Evolutionary conservation across 2,329 filamentous ascomycete species (phyloP), one percentile per base, ranked within the genome.

Genomic region (Lasiodiplodia gonubiensis): DNA sequence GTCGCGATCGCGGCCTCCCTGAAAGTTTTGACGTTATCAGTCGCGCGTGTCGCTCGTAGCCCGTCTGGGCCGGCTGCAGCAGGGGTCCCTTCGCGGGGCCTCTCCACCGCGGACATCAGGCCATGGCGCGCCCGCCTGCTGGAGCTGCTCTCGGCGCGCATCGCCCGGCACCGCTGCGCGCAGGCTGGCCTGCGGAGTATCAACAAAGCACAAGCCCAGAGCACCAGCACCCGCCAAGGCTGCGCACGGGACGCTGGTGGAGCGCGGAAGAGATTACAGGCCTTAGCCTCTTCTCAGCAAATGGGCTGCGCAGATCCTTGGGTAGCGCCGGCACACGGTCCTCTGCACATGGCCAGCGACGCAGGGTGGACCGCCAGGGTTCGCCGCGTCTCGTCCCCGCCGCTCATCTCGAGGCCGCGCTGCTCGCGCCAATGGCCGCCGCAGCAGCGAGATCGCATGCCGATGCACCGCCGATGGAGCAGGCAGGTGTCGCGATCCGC

Each of bases 1-100:
- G 57, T 49, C 57, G 52, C 57, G 57, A 61, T 49, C 57, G 39
- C 39, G 46, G 57, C 60, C 49, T 53, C 61, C 61, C 61, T 64
- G 48, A 63, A 63, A 48, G 42, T 51, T 63, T 55, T 48, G 59
- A 63, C 61, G 61, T 64, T 64, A 64, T 64, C 61, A 54, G 49
- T 54, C 49, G 49, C 53, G 42, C 48, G 61, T 64, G 60, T 54
- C 46, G 53, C 59, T 63, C 59, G 59, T 25, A 46, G 39, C 59
- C 30, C 23, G n/a, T 42, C 48, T 48, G 57, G 57, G 55, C 21
- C 59, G 49, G 46, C 39, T 51, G 59, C 59, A 63, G 46, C 59
- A 51, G 59, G 42, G 59, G 35, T 48, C 21, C 46, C 27, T 10
- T 16, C 59, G 57, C 39, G 57, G 37, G 30, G 57, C 46, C 27